Base-by-base conservation (phyloP, 2,329 filamentous ascomycete species). In the Fusarium buxicola region DNA sequence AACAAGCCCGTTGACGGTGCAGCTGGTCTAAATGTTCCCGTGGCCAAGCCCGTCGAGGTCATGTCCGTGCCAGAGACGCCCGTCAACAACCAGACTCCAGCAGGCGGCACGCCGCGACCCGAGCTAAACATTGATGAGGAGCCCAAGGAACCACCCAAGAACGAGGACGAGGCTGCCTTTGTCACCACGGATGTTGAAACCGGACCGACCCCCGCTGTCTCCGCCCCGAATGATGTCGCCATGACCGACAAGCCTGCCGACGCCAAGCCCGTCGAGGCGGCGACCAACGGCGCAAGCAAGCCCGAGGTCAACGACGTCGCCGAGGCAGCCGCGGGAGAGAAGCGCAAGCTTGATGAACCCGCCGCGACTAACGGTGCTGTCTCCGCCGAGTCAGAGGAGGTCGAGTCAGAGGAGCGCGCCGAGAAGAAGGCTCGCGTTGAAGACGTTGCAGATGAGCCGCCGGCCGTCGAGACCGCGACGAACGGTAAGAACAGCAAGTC, bases 401-500 rank as follows among this genome's bases (percentile, higher is more conserved):
- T 70, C 8, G 70, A 66, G 8, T 66, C 69, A 5, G 69, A 74
- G 18, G 74, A 74, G 54, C 72, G 71, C 4, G 58, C 67, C 2
- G 75, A 75, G 38, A 81, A 81, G 69, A 81, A 81, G 61, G 71
- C 74, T 48, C 80, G 78, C 63, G 72, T 76, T 7, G 74, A 77
- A 36, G 74, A 76, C 35, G 68, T 67, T n/a, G 58, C 59, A 36
- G 64, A 68, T 18, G 64, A 65, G 21, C 47, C 64, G 6, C 38
- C 60, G n/a, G 56, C 63, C 9, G 50, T 43, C 16, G 70, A 69
- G 7, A 30, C 62, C 13, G 44, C 65, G 13, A 55, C 66, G 12
- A 71, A 71, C 28, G 71, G 72, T 30, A 77, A 74, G 62, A 70
- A 51, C 9, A 39, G 56, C 11, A 71, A 69, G 43, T 39, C 68